Evolutionary conservation across 495 filamentous ascomycete species (phyloP), one percentile per base, ranked within the genome.

Genomic region (Hypoxylon subgilvum): DNA sequence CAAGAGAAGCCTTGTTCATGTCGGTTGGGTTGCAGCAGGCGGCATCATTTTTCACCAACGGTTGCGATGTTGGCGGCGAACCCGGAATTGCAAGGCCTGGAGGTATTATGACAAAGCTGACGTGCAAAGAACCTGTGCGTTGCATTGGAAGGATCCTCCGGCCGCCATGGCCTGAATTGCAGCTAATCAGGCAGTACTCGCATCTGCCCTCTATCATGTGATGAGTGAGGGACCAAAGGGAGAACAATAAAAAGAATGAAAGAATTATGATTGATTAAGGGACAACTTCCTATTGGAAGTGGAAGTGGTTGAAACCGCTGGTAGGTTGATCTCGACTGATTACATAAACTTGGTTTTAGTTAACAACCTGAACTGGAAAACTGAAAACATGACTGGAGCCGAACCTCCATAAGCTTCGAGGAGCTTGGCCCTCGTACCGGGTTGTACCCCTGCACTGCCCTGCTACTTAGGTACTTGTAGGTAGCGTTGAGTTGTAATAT

Each of bases 111-210:
- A 23, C 53, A 45, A 57, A 55, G 39, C 54, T 55, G 50, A 64
- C 50, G 50, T 59, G 16, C 4, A 34, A 59, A 47, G 38, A 41
- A n/a, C 40, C 5, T 30, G 35, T 40, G 50, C 50, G 61, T 50
- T 54, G 54, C 61, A 64, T 50, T 50, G 19, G 35, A 64, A 59
- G 44, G 51, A 64, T 64, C 61, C 54, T 59, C 50, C 53, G 23
- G 48, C 41, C 19, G 8, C 19, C 22, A 14, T 27, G 23, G 8
- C 45, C 21, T 39, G 44, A 59, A 58, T 55, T 55, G 54, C 54
- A 59, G 38, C 36, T 47, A 49, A 50, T 40, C 19, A 57, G 39
- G 36, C 6, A 36, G 41, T 50, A 64, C 54, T 64, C 61, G 61
- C 61, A 64, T 38, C 49, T 28, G 16, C 12, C 7, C 22, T 40